A percentile compares a stretch with the other conserved stretches of the same genome.
These are phyloP conservation scores for Epichloe hybrida DNA, from an alignment of 2,329 filamentous ascomycete species.

Conservation along the genomic window DNA sequence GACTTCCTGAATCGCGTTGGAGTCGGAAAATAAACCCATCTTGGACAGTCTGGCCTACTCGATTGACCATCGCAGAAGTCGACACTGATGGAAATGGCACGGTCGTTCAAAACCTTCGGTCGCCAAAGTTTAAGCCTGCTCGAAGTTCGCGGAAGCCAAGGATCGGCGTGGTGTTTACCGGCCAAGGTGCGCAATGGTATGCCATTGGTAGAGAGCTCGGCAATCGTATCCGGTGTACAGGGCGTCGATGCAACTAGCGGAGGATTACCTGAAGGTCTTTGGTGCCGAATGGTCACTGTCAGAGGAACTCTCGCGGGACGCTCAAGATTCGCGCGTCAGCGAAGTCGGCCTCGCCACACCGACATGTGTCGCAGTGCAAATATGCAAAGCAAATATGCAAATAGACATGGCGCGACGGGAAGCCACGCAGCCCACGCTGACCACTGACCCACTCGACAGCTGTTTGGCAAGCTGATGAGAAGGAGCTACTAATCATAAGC, in stretches of 20 bases:
- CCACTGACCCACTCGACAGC: background rate
- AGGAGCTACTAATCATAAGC: background rate
- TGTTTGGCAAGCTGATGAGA: background rate
- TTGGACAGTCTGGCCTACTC: too few relatives aligned
- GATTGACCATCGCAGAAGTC: too few relatives aligned
- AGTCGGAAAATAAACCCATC: too few relatives aligned
- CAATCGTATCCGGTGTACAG: background rate
- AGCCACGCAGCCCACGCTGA: constrained; percentile 6
- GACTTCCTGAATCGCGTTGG: background rate
- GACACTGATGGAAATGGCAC: too few relatives aligned
- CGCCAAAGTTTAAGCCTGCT: too few relatives aligned
- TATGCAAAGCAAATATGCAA: too few relatives aligned
- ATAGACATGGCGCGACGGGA: too few relatives aligned
- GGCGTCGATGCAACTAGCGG: too few relatives aligned
- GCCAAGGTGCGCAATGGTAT: constrained; percentile 21
- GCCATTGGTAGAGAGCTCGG: constrained; percentile 1
- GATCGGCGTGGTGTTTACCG: constrained; percentile 17
- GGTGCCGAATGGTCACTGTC: background rate
- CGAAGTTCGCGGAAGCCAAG: background rate
- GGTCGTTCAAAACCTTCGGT: too few relatives aligned
- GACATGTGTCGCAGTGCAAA: background rate
- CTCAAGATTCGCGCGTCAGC: background rate
- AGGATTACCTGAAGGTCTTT: too few relatives aligned
- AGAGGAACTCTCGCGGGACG: background rate
- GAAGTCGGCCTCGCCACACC: constrained; percentile 7